Evolutionary conservation across 108 stramenopile genomes (phyloP).

Genomic region (Skeletonema menzelii): DNA sequence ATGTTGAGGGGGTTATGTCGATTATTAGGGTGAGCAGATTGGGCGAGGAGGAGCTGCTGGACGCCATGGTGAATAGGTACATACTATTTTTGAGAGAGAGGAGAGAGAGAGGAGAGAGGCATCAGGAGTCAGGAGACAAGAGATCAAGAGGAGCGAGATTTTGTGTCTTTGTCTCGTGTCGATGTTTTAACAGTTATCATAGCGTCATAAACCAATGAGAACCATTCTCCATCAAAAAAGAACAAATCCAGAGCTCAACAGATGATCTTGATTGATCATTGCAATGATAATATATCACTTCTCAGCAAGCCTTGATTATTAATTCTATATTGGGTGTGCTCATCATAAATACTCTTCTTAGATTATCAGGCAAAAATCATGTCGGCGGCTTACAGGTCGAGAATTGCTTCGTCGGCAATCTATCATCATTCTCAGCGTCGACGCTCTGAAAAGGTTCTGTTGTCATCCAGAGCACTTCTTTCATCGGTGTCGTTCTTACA

Average conservation of each 20-base stretch:
- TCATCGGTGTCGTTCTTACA: background rate
- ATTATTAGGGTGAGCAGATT: slow-evolving; percentile 65
- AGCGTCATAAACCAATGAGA: background rate
- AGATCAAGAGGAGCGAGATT: too few relatives aligned
- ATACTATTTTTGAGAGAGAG: too few relatives aligned
- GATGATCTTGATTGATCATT: background rate
- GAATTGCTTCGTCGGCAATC: background rate
- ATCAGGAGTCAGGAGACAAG: too few relatives aligned
- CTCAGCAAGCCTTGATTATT: too few relatives aligned
- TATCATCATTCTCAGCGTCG: background rate
- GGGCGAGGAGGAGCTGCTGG: slow-evolving; percentile 1
- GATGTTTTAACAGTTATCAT: background rate
- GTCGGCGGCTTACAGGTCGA: background rate
- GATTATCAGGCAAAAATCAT: background rate
- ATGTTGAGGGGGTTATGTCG: slow-evolving; percentile 76
- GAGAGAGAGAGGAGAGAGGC: too few relatives aligned
- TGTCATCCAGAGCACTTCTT: background rate
- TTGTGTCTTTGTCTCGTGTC: background rate
- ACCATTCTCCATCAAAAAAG: background rate
- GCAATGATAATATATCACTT: background rate
- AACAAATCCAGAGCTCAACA: background rate
- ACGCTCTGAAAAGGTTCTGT: background rate
- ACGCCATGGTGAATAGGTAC: slow-evolving; percentile 3
- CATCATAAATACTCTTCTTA: too few relatives aligned
- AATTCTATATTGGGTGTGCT: too few relatives aligned